Evolutionary conservation across 306 rosid species (phyloP), one percentile per base, ranked within the genome.

Genomic region (Nissolia schottii): DNA sequence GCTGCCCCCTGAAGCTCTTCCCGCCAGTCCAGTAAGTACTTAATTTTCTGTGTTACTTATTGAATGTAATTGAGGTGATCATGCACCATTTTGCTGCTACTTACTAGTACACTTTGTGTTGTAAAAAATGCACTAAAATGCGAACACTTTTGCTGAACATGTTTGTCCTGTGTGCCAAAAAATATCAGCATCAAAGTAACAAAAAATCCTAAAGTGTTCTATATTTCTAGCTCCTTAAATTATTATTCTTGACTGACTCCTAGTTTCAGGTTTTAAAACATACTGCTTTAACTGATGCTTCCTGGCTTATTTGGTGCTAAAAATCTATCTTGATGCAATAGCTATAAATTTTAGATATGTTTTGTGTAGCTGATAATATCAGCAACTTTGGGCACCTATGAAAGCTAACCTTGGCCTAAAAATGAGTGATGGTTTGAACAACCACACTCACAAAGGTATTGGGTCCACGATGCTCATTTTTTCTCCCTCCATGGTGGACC

Each of bases 1-100:
- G 75, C 87, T 90, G 59, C 98, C 98, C 6, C 96, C 96, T 19
- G 91, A 86, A 25, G 92, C 85, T 16, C 20, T 87, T 49, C 81
- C 84, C 25, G 62, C 80, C 50, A 86, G 77, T 75, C 78, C 73
- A 63, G 98, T 93, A 85, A 81, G 80, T 75, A 41, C 67, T 27
- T 53, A 43, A 51, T 72, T 51, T 4, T 38, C 13, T 23, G 20
- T 34, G 15, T 40, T 54, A 37, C 45, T 65, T 67, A 63, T 48
- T 71, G 24, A 37, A 7, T 12, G 45, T 40, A 45, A 37, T 45
- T 31, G 64, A 34, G 22, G 50, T 46, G 23, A 41, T 55, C 49
- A 16, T 41, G 67, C 31, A 18, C 61, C 57, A n/a, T 51, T 13
- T 45, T 25, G 55, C 63, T 28, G 45, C 62, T 9, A 61, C 46